These are phyloP conservation scores for Hypoxylon cercidicola DNA, from an alignment of 495 filamentous ascomycete genomes.

Conservation along the genomic window DNA sequence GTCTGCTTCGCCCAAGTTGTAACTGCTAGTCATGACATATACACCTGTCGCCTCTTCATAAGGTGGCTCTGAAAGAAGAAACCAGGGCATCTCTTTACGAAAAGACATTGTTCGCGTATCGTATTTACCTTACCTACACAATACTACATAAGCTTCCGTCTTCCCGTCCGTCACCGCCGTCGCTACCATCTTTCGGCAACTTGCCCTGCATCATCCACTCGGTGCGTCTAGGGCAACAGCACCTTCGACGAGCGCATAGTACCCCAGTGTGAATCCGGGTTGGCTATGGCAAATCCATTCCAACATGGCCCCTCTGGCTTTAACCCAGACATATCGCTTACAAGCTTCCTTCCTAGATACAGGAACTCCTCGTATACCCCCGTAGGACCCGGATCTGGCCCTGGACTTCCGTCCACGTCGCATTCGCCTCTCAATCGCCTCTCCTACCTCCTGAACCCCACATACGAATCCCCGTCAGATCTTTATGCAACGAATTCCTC, in stretches of 20 bases:
- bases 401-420: conserved; percentile 52
- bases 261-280: conserved; percentile 6
- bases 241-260: background rate
- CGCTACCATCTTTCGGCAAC: background rate
- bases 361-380: conserved; percentile 78
- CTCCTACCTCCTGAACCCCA: conserved; percentile 69
- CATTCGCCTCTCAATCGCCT: conserved; percentile 63
- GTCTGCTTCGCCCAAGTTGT: background rate
- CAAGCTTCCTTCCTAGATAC: conserved; percentile 45
- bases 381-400: conserved; percentile 73
- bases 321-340: conserved; percentile 44
- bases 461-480: conserved; percentile 55
- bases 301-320: conserved; percentile 41
- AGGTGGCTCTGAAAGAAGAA: conserved; percentile 13
- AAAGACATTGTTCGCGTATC: background rate
- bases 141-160: background rate
- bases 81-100: conserved; percentile 15
- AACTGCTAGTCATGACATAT: conserved; percentile 18
- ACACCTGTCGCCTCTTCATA: conserved; percentile 15
- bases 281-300: conserved; percentile 47
- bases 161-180: background rate
- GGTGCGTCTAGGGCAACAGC: background rate
- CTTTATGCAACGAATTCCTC: conserved; percentile 51
- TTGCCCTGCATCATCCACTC: background rate
- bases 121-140: background rate